Base-by-base conservation (phyloP, 1,284 basidiomycete species). In the Inonotus obliquus region DNA sequence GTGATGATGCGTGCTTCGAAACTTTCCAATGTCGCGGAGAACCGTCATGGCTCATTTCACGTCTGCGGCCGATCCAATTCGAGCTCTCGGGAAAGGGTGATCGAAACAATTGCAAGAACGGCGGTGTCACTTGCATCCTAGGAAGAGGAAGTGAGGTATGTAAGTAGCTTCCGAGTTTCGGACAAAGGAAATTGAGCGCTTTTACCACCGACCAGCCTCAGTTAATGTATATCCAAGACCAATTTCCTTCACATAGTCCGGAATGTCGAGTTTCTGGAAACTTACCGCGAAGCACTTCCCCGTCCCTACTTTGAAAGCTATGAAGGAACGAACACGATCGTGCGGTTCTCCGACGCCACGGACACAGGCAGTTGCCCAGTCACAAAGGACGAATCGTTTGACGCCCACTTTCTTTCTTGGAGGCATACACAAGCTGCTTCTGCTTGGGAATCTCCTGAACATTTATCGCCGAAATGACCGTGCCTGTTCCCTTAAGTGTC, bases 1-100 rank as follows among this genome's bases (percentile, higher is more conserved):
- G 32, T 37, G 51, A 66, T 57, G 57, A 66, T 65, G n/a, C 58
- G 53, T 29, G 57, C 57, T n/a, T 63, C 61, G n/a, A 39, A 66
- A 65, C 39, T 54, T 52, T 7, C 63, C 65, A 27, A 65, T 58
- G 49, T 66, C 65, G 29, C 25, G 39, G 3, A 13, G 13, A 29
- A 59, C 52, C 0, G 65, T 66, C 13, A 66, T 54, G 11, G 65
- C 60, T 21, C 17, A 52, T 25, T 65, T 66, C 27, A 66, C 57
- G 37, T 60, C 44, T 21, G 54, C 65, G 1, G 51, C 14, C n/a
- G n/a, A n/a, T 10, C 54, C 63, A 56, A 38, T 39, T 35, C 47
- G 25, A 5, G 35, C 10, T 29, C 44, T 53, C 10, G n/a, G n/a
- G n/a, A n/a, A n/a, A 44, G 25, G n/a, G 7, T 4, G 1, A 47